Evolutionary conservation across 176 grass and related monocot species (phyloP).

Genomic region (Carex kokanica): DNA sequence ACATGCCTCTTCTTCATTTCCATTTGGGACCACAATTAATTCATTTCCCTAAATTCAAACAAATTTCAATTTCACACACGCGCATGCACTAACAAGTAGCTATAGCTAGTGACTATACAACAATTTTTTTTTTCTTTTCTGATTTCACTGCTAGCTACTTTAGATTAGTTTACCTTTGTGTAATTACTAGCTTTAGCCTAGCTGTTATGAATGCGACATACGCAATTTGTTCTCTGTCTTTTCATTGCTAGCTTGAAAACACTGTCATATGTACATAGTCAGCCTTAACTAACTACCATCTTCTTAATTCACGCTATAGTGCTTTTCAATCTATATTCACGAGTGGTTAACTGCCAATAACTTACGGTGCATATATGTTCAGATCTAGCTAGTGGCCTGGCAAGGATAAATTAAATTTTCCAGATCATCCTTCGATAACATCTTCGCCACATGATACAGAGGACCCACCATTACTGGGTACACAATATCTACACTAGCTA

Average conservation of each 20-base stretch:
- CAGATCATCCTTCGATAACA: not conserved
- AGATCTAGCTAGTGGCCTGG: not conserved
- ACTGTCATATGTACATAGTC: too few species aligned
- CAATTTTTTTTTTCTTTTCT: too few species aligned
- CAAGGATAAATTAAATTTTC: not conserved
- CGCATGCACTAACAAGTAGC: not conserved
- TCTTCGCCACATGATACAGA: not conserved
- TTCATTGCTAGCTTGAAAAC: not conserved
- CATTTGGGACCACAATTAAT: constrained; percentile 15
- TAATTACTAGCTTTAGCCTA: not conserved
- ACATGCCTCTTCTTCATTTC: not conserved
- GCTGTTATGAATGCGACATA: constrained; percentile 21
- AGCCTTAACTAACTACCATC: constrained; percentile 6
- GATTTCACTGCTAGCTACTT: not conserved
- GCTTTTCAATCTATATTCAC: too few species aligned
- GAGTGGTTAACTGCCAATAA: not conserved
- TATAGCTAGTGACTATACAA: too few species aligned
- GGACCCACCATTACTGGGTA: constrained; percentile 1
- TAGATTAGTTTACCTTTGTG: not conserved
- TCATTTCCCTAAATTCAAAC: not conserved
- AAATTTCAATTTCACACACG: not conserved
- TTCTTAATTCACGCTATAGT: not conserved
- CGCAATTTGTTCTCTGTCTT: not conserved
- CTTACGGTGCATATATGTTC: not conserved
- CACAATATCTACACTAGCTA: constrained; percentile 1